Evolutionary conservation across 1,139 yeast genomes (phyloP).

Genomic region (Lodderomyces margitis): DNA sequence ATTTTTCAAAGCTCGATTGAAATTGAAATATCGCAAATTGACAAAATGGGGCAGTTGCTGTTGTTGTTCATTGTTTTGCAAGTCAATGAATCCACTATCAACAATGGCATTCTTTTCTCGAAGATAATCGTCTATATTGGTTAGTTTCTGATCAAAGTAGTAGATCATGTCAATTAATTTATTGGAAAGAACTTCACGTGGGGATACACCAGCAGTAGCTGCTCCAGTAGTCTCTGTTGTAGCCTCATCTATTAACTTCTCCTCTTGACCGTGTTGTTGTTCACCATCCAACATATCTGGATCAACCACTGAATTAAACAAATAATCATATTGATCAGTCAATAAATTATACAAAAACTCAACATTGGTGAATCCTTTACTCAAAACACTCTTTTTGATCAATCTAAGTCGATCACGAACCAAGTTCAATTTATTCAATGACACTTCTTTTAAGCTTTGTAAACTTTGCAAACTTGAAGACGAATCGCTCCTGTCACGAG

Average conservation of each 20-base stretch:
- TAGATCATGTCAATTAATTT: slow-evolving; percentile 54
- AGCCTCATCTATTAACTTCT: slow-evolving; percentile 29
- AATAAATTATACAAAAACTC: slow-evolving; percentile 49
- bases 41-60: slow-evolving; percentile 21
- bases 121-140: slow-evolving; percentile 49
- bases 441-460: slow-evolving; percentile 31
- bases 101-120: slow-evolving; percentile 35
- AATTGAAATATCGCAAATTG: slow-evolving; percentile 53
- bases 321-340: slow-evolving; percentile 54
- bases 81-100: slow-evolving; percentile 16
- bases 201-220: background rate
- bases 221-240: slow-evolving; percentile 14
- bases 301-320: slow-evolving; percentile 20
- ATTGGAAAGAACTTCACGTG: slow-evolving; percentile 33
- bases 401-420: slow-evolving; percentile 44
- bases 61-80: background rate
- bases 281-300: slow-evolving; percentile 3
- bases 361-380: slow-evolving; percentile 42
- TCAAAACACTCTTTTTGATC: slow-evolving; percentile 42
- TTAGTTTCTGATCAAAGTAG: slow-evolving; percentile 55
- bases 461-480: slow-evolving; percentile 31
- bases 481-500: slow-evolving; percentile 21
- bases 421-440: slow-evolving; percentile 33
- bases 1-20: slow-evolving; percentile 53
- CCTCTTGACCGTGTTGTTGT: slow-evolving; percentile 41